Conservation (phyloP, 371 early-diverging fungal genomes). For the Mortierella sp. region DNA sequence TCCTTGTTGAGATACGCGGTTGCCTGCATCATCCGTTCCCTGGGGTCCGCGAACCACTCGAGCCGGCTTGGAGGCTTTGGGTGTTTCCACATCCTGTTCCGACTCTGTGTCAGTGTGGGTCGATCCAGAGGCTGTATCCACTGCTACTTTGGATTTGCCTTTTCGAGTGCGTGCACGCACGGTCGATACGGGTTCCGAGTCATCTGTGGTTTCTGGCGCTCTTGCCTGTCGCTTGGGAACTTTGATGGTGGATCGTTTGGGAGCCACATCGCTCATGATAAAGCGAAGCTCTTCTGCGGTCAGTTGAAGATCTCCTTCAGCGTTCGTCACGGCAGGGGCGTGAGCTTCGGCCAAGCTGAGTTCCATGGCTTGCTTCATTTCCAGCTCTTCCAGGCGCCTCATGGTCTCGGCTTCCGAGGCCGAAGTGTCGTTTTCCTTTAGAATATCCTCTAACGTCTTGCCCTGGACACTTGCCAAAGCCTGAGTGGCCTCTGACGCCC, state of each 20-base stretch:
- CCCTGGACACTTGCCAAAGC: slow-evolving; percentile 39
- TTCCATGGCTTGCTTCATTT: slow-evolving; percentile 44
- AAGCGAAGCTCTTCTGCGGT: slow-evolving; percentile 50
- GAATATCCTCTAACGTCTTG: slow-evolving; percentile 33
- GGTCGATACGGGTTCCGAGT: slow-evolving; percentile 7
- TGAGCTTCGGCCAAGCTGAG: slow-evolving; percentile 36
- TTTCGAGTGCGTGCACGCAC: slow-evolving; percentile 16
- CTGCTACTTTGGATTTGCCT: slow-evolving; percentile 6
- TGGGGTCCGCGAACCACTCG: slow-evolving; percentile 52
- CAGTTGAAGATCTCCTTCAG: slow-evolving; percentile 21
- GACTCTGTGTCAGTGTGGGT: slow-evolving; percentile 31
- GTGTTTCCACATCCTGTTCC: slow-evolving; percentile 38
- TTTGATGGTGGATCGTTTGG: slow-evolving; percentile 49
- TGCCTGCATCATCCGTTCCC: slow-evolving; percentile 12
- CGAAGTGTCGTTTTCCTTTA: slow-evolving; percentile 25
- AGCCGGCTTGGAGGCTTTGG: slow-evolving; percentile 25
- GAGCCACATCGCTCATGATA: slow-evolving; percentile 44
- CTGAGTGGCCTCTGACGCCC: slow-evolving; percentile 47
- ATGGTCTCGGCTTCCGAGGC: slow-evolving; percentile 36
- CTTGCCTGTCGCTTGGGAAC: slow-evolving; percentile 34
- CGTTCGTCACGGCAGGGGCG: background rate
- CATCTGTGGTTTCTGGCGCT: slow-evolving; percentile 45
- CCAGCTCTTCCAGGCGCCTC: slow-evolving; percentile 35
- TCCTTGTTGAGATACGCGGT: slow-evolving; percentile 41
- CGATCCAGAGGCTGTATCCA: slow-evolving; percentile 11